Conservation (phyloP, 108 stramenopile genomes). For the Fragilaria crotonensis region DNA sequence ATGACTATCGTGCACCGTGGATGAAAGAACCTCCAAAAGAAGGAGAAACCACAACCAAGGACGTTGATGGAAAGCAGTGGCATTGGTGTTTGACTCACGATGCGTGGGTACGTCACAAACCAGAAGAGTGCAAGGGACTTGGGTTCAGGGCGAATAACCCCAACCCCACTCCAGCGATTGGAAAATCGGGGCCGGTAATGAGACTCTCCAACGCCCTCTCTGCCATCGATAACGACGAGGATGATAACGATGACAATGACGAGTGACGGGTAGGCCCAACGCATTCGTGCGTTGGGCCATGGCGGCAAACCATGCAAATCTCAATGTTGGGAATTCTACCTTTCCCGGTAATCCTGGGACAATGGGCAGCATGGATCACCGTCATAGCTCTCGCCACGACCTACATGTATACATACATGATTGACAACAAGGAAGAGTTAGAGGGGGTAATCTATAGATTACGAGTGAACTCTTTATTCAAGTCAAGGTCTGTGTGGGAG, state of each 20-base stretch:
- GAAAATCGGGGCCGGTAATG: background rate
- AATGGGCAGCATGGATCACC: background rate
- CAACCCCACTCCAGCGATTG: background rate
- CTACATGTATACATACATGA: too few relatives aligned
- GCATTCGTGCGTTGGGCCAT: background rate
- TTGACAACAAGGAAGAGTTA: too few relatives aligned
- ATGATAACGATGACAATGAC: background rate
- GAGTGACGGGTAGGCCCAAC: background rate
- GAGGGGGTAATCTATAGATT: too few relatives aligned
- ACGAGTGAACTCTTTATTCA: too few relatives aligned
- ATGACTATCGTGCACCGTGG: slow-evolving; percentile 3
- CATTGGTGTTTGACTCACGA: background rate
- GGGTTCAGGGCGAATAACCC: too few relatives aligned
- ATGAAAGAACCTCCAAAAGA: slow-evolving; percentile 2
- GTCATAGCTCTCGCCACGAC: too few relatives aligned
- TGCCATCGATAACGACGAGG: background rate
- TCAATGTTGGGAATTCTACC: background rate
- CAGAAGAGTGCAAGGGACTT: background rate
- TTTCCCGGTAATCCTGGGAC: background rate
- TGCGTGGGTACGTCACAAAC: background rate
- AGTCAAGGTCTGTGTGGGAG: too few relatives aligned
- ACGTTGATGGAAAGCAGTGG: background rate
- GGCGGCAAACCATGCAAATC: background rate
- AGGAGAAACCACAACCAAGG: background rate
- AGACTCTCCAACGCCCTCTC: background rate